A percentile compares a stretch with the other conserved stretches of the same genome.
phyloP scores from a whole-genome alignment of 2,329 filamentous ascomycete species.

The Cladorrhinum sp. region DNA sequence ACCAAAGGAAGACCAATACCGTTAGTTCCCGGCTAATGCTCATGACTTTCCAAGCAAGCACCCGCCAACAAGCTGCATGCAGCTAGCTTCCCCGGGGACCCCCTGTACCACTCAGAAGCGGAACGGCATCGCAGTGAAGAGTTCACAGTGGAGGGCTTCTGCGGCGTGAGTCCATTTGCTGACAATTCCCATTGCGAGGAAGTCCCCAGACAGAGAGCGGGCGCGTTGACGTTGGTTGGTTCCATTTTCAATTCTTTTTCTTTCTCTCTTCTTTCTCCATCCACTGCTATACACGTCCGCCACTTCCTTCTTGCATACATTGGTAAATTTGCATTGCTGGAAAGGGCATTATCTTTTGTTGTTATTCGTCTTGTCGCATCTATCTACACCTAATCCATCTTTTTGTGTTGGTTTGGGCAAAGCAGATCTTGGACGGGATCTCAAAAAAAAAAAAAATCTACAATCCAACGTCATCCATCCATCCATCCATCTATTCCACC shows the following conservation, averaged over 20 bases:
- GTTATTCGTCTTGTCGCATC: background rate
- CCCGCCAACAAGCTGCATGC: slow-evolving; percentile 16
- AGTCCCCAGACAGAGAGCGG: background rate
- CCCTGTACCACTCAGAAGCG: slow-evolving; percentile 6
- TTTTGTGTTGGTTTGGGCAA: background rate
- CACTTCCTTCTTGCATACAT: background rate
- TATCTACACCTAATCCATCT: background rate
- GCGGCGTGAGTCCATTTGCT: slow-evolving; percentile 10
- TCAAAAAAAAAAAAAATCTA: too few species aligned
- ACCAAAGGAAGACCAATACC: background rate
- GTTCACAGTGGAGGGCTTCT: slow-evolving; percentile 4
- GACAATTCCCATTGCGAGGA: slow-evolving; percentile 13
- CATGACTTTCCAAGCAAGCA: background rate
- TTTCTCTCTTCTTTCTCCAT: background rate
- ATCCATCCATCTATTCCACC: background rate
- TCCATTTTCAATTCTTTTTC: background rate
- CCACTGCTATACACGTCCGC: background rate
- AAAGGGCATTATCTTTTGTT: background rate
- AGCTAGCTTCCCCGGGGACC: slow-evolving; percentile 5
- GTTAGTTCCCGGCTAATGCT: background rate
- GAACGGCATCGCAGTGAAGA: background rate
- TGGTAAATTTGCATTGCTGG: background rate
- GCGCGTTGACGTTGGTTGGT: background rate
- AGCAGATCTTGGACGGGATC: too few species aligned
- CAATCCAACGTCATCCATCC: background rate